Evolutionary conservation across 75 land plant species (phyloP).

Genomic region (Chamaecyparis obtusa): DNA sequence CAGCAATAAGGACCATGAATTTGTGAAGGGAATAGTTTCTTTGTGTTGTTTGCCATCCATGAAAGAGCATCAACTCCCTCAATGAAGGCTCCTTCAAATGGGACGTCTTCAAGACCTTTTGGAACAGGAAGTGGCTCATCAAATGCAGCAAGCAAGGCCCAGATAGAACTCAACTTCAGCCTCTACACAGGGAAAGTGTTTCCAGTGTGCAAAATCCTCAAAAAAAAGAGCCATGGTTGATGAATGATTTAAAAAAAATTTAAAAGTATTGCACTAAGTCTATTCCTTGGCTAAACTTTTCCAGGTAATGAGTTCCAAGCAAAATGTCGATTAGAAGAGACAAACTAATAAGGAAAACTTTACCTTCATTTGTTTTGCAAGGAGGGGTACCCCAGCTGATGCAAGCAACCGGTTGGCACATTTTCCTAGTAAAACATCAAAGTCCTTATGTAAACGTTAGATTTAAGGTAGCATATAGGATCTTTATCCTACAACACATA

Average conservation of each 20-base stretch:
- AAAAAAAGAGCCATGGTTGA: not conserved
- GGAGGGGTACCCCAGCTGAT: constrained; percentile 79
- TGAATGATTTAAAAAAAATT: not conserved
- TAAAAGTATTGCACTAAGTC: not conserved
- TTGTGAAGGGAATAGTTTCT: constrained; percentile 43
- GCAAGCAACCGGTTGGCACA: constrained; percentile 95
- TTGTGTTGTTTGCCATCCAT: constrained; percentile 96
- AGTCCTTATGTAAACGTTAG: not conserved
- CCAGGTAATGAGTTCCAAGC: not conserved
- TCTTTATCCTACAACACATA: not conserved
- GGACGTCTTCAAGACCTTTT: constrained; percentile 9
- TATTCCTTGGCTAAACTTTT: not conserved
- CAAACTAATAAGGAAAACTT: not conserved
- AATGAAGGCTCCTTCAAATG: constrained; percentile 92
- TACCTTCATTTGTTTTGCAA: constrained; percentile 97
- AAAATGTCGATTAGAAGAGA: not conserved
- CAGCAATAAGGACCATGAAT: constrained; percentile 72
- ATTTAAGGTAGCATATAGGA: not conserved
- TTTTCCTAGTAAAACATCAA: constrained; percentile 59
- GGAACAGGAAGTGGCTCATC: constrained; percentile 78
- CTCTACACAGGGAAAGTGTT: constrained; percentile 40
- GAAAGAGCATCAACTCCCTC: constrained; percentile 82
- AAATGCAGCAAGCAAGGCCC: constrained; percentile 98
- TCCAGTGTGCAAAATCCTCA: not conserved
- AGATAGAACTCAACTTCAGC: constrained; percentile 86